A percentile compares a stretch with the other conserved stretches of the same genome.
Evolutionary conservation across 2,329 filamentous ascomycete species (phyloP).

Genomic region (Penicillium capsulatum): DNA sequence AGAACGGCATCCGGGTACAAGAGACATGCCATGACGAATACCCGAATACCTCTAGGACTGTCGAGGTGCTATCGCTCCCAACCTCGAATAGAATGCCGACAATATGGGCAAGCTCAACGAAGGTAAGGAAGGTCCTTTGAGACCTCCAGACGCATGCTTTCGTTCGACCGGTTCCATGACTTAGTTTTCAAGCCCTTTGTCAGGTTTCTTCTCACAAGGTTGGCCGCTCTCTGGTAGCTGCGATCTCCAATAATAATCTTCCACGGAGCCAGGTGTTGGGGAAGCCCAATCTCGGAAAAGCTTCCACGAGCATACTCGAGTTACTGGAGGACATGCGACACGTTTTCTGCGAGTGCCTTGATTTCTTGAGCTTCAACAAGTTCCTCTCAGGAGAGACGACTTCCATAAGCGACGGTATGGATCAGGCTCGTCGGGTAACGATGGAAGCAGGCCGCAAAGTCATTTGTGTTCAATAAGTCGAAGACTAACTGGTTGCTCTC

Average conservation of each 20-base stretch:
- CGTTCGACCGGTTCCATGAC: conserved; percentile 30
- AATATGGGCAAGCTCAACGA: conserved; percentile 44
- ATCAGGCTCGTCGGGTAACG: conserved; percentile 49
- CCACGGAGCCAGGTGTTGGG: conserved; percentile 32
- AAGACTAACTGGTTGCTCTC: conserved; percentile 46
- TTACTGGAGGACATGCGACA: no score
- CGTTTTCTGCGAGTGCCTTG: conserved; percentile 45
- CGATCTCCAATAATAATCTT: no score
- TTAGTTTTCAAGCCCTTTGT: conserved; percentile 9
- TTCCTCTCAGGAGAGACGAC: conserved; percentile 45
- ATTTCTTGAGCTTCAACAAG: conserved; percentile 47
- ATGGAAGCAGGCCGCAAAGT: conserved; percentile 46
- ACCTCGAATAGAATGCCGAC: conserved; percentile 47
- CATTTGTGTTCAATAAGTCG: conserved; percentile 39
- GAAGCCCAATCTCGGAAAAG: conserved; percentile 45
- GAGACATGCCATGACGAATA: conserved; percentile 47
- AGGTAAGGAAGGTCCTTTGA: conserved; percentile 42
- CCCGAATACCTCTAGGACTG: conserved; percentile 43
- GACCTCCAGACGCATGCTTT: conserved; percentile 28
- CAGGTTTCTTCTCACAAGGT: neutral
- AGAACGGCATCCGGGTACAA: conserved; percentile 41
- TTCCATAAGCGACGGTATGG: conserved; percentile 50
- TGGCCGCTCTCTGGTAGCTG: no score
- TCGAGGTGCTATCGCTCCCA: conserved; percentile 48
- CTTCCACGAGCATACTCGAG: conserved; percentile 46